Percentiles rank a stretch among this genome's conserved stretches.
phyloP scores from a whole-genome alignment of 75 land plant species.

The Picea glauca region DNA sequence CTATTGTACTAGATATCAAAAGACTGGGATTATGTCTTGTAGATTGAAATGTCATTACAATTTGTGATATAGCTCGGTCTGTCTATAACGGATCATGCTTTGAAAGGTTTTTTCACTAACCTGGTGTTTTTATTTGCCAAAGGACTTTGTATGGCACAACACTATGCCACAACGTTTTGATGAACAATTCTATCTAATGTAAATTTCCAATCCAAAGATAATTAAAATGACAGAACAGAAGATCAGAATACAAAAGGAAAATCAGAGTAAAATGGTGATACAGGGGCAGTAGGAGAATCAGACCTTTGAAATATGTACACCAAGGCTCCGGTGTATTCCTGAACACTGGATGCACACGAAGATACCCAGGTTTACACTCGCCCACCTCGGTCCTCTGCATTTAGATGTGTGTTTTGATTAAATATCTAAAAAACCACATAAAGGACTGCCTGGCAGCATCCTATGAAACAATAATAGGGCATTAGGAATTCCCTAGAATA shows the following conservation, averaged over 20 bases:
- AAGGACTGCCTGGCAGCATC: background rate
- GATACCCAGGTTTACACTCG: conserved; percentile 89
- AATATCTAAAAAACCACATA: background rate
- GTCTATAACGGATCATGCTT: background rate
- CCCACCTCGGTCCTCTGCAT: conserved; percentile 93
- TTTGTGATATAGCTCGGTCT: background rate
- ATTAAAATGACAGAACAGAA: background rate
- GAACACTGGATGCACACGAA: conserved; percentile 93
- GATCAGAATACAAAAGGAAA: background rate
- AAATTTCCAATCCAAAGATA: background rate
- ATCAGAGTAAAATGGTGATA: background rate
- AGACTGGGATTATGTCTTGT: background rate
- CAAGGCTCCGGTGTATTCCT: conserved; percentile 90
- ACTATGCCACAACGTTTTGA: background rate
- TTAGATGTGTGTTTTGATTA: conserved; percentile 1
- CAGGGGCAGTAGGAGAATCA: background rate
- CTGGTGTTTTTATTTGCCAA: background rate
- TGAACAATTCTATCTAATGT: background rate
- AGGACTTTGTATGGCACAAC: background rate
- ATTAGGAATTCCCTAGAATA: background rate
- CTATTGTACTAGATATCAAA: background rate
- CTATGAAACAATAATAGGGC: background rate
- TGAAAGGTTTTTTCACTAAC: background rate
- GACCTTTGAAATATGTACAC: conserved; percentile 94
- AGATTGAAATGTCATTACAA: background rate